A percentile compares a stretch with the other conserved stretches of the same genome.
phyloP scores from a whole-genome alignment of 805 yeast genomes.

The Yarrowia hollandica region DNA sequence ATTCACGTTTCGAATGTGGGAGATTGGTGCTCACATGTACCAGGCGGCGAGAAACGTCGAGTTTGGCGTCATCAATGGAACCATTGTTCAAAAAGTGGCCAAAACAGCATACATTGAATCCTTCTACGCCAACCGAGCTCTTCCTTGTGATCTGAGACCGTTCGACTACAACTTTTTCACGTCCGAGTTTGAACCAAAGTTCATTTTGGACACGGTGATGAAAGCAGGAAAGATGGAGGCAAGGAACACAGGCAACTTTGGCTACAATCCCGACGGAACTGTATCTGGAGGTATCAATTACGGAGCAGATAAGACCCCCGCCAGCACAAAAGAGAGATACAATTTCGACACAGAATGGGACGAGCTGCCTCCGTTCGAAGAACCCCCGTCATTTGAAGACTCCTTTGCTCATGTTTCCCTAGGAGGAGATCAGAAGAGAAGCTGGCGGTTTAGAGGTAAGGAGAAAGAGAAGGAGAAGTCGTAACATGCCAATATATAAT shows the following conservation, averaged over 20 bases:
- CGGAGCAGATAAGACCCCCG: too few relatives aligned
- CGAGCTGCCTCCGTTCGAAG: too few relatives aligned
- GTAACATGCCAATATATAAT: too few relatives aligned
- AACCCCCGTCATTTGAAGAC: too few relatives aligned
- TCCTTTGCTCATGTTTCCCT: too few relatives aligned
- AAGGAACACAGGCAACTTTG: conserved; percentile 10
- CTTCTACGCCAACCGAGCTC: conserved; percentile 23
- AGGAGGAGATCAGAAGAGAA: too few relatives aligned
- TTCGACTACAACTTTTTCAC: conserved; percentile 23
- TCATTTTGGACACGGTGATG: not conserved
- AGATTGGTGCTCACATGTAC: conserved; percentile 23
- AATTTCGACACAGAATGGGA: too few relatives aligned
- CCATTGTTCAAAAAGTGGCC: not conserved
- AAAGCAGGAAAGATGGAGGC: conserved; percentile 14
- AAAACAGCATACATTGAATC: conserved; percentile 20
- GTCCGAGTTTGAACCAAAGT: conserved; percentile 5
- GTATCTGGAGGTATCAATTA: too few relatives aligned
- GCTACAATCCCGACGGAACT: too few relatives aligned
- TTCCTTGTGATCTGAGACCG: conserved; percentile 2
- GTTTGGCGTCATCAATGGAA: conserved; percentile 3
- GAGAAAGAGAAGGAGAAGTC: too few relatives aligned
- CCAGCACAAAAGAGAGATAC: too few relatives aligned
- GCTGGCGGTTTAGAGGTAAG: too few relatives aligned
- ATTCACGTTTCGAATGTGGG: conserved; percentile 20
- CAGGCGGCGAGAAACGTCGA: conserved; percentile 2